A percentile compares a stretch with the other conserved stretches of the same genome.
Evolutionary conservation across 257 asterid species (phyloP).

Genomic region (Nicotiana attenuata): DNA sequence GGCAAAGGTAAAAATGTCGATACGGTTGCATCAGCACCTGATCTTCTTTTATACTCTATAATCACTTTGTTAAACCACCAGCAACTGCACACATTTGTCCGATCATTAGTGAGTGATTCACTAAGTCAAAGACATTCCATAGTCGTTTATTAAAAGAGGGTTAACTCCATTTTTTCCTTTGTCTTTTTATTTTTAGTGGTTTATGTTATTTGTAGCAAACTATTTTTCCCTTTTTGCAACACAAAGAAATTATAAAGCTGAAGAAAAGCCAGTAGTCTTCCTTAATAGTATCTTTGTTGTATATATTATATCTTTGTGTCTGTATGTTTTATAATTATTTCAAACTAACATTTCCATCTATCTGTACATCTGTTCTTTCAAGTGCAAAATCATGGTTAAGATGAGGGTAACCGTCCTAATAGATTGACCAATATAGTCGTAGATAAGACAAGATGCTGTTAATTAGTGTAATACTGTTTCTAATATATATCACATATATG

Average conservation of each 20-base stretch:
- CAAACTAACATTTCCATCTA: neutral
- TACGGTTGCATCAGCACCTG: neutral
- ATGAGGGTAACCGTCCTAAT: neutral
- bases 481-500: neutral
- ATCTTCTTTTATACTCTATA: too few species aligned
- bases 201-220: neutral
- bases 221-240: neutral
- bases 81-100: too few species aligned
- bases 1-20: neutral
- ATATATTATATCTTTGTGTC: neutral
- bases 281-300: neutral
- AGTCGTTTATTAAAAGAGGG: too few species aligned
- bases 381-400: neutral
- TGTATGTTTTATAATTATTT: too few species aligned
- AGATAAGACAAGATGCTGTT: neutral
- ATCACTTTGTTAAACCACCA: too few species aligned
- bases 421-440: neutral
- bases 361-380: neutral
- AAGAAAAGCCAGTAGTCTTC: neutral
- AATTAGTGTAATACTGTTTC: neutral
- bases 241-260: neutral
- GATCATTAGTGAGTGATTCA: too few species aligned
- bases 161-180: too few species aligned
- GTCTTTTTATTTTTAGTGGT: too few species aligned
- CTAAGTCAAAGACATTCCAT: too few species aligned